These are phyloP conservation scores for Pyrus bretschneideri DNA, from an alignment of 306 rosid species.

Conservation along the genomic window DNA sequence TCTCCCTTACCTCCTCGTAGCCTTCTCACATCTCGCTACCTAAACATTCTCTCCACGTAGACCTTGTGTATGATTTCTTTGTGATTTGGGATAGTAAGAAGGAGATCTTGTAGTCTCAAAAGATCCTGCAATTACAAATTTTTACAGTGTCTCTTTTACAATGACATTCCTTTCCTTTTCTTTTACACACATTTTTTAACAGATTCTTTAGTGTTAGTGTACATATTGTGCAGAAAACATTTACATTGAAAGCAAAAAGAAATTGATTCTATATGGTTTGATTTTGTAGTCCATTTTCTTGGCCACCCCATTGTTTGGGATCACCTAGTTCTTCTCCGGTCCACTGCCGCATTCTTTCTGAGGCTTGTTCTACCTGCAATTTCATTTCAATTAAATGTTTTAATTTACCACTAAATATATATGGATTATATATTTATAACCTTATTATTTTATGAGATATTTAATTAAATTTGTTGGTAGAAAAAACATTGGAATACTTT, in stretches of 20 bases:
- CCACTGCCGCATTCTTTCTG: constrained; percentile 73
- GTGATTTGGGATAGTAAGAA: too few species aligned
- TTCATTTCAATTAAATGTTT: neutral
- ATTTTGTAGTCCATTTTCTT: constrained; percentile 13
- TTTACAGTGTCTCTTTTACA: neutral
- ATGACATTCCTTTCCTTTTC: neutral
- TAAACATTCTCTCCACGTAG: too few species aligned
- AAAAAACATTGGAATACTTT: neutral
- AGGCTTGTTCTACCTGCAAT: constrained; percentile 77
- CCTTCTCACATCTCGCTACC: too few species aligned
- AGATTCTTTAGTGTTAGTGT: neutral
- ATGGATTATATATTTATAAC: neutral
- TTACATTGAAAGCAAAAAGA: neutral
- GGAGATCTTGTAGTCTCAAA: neutral
- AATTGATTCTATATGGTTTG: neutral
- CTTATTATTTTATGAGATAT: neutral
- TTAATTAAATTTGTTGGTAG: neutral
- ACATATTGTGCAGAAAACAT: neutral
- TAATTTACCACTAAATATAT: neutral
- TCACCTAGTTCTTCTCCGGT: constrained; percentile 39
- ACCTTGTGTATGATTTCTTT: too few species aligned
- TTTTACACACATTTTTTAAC: neutral
- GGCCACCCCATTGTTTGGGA: neutral
- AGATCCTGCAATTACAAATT: neutral
- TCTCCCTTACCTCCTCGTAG: too few species aligned